Evolutionary conservation across 129 eudicot genomes (phyloP), one percentile per base, ranked within the genome.

Genomic region (Cynara cardunculus): DNA sequence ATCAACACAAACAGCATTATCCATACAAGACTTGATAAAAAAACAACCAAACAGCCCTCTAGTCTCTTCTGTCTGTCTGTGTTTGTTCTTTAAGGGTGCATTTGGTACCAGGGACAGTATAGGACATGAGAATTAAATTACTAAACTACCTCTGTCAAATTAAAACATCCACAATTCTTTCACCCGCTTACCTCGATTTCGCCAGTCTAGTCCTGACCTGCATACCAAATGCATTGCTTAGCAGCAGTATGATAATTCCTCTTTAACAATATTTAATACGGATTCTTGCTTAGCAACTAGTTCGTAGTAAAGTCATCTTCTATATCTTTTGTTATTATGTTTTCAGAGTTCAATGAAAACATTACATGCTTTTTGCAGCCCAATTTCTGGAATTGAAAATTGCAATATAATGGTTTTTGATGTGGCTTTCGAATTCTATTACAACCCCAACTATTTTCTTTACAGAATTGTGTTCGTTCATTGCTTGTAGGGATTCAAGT

Each of bases 401-500:
- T 4, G 5, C 35, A 0, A 31, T 31, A 31, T 2, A 31, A 31
- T 31, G 35, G 35, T 31, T 31, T 31, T 31, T 31, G 35, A 31
- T 56, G 13, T 28, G 77, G 61, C 49, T 39, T 19, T 79, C 56
- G 35, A 31, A 31, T 31, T 46, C 30, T 53, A 7, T 49, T 53
- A 30, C 24, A 28, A 2, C 31, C 39, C 11, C 72, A 16, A 14
- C 12, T 9, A 19, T 19, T 7, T 7, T 31, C 14, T 10, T 32
- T 3, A 18, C 3, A 25, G 61, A 79, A 24, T 26, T 61, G 76
- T 14, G 1, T 19, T 76, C 66, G 21, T 35, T 44, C 61, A 13
- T 77, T 66, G 24, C 62, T 82, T 30, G 34, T 87, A 96, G 99
- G 99, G 99, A 39, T 86, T 96, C 77, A 93, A 87, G 85, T 80